phyloP scores from a whole-genome alignment of 1,284 basidiomycete genomes.

The Apiotrichum domesticum region DNA sequence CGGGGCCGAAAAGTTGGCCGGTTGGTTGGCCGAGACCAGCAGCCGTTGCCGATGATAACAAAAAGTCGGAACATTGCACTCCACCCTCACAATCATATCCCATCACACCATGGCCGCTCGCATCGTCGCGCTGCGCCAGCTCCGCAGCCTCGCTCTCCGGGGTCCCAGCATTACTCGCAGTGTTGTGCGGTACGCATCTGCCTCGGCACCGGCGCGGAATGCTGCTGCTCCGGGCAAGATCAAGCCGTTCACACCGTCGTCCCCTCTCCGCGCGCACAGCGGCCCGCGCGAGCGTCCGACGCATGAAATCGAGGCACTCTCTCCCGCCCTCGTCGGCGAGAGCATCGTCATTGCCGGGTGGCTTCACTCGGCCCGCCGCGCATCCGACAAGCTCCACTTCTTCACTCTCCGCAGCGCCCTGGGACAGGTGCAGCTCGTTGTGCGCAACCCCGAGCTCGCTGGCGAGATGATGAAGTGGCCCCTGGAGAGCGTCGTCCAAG shows the following conservation, averaged over 20 bases:
- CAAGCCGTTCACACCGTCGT: conserved; percentile 8
- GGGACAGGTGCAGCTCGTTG: conserved; percentile 68
- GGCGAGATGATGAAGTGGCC: conserved; percentile 58
- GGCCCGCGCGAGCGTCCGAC: conserved; percentile 43
- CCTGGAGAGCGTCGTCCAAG: conserved; percentile 66
- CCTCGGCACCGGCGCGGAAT: too few relatives aligned
- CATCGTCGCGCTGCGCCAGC: not conserved
- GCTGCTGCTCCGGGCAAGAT: not conserved
- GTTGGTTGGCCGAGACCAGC: too few relatives aligned
- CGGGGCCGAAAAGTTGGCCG: too few relatives aligned
- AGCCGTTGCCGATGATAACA: not conserved
- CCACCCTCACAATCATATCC: too few relatives aligned
- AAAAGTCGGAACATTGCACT: not conserved
- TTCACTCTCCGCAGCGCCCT: conserved; percentile 66
- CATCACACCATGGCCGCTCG: conserved; percentile 2
- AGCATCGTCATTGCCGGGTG: conserved; percentile 66
- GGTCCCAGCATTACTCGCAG: not conserved
- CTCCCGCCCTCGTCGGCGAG: conserved; percentile 53
- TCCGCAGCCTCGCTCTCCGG: not conserved
- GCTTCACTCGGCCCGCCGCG: conserved; percentile 60
- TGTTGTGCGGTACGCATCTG: too few relatives aligned
- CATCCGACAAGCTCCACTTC: conserved; percentile 41
- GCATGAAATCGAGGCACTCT: conserved; percentile 60
- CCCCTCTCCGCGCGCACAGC: conserved; percentile 7
- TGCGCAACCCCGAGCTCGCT: conserved; percentile 41